phyloP scores from a whole-genome alignment of 495 filamentous ascomycete species.

The Penicillium goetzii region DNA sequence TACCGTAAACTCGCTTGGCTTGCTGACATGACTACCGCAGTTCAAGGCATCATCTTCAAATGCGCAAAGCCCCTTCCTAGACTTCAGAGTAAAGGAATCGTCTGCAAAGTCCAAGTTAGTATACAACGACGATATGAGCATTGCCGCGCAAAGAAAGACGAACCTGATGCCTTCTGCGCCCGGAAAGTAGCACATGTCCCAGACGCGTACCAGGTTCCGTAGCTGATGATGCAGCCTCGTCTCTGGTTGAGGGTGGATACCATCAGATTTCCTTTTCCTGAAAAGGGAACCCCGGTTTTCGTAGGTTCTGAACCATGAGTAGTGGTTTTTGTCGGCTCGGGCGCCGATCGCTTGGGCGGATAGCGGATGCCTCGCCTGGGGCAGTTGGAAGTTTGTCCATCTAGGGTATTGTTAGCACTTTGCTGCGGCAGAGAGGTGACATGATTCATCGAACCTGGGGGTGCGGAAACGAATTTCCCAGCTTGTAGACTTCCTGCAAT shows the following conservation, averaged over 20 bases:
- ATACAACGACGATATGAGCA: not conserved
- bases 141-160: slow-evolving; percentile 11
- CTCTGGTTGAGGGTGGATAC: slow-evolving; percentile 54
- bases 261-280: slow-evolving; percentile 62
- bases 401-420: slow-evolving; percentile 29
- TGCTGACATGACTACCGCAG: slow-evolving; percentile 52
- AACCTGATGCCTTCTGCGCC: slow-evolving; percentile 51
- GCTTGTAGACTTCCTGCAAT: slow-evolving; percentile 75
- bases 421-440: not conserved
- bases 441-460: slow-evolving; percentile 51
- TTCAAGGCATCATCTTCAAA: slow-evolving; percentile 52
- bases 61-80: slow-evolving; percentile 62
- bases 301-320: slow-evolving; percentile 42
- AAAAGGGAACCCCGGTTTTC: slow-evolving; percentile 49
- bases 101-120: slow-evolving; percentile 33
- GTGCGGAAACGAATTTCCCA: slow-evolving; percentile 70
- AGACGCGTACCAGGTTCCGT: slow-evolving; percentile 67
- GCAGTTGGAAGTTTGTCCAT: slow-evolving; percentile 66
- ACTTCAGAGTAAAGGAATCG: slow-evolving; percentile 60
- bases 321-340: slow-evolving; percentile 44
- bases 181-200: slow-evolving; percentile 74
- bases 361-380: slow-evolving; percentile 65
- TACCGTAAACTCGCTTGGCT: slow-evolving; percentile 52
- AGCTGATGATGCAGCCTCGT: slow-evolving; percentile 71
- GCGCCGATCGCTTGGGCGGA: slow-evolving; percentile 59